Base-by-base conservation (phyloP, 352 stramenopile genomes). In the Phytopythium helicoides region DNA sequence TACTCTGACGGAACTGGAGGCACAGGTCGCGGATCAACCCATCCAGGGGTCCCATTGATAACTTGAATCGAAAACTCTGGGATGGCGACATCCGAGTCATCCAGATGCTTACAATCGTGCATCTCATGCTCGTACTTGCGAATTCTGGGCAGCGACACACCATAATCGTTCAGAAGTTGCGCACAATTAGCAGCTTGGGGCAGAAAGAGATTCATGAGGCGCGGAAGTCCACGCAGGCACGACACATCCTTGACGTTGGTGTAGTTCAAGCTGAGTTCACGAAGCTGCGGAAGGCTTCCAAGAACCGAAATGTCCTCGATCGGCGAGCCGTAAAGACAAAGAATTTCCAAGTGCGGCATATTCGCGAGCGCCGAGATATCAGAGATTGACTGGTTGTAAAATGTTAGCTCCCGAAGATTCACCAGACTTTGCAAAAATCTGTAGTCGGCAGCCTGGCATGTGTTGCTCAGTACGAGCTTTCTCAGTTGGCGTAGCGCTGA, bases 191-290 rank as follows among this genome's bases (percentile, higher is more conserved):
- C 23, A n/a, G 14, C 3, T 25, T 3, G 4, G 14, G 9, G 41
- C 12, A 47, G 21, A 14, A 19, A 21, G 8, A 47, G 10, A 23
- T 28, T 35, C 41, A 11, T 16, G 22, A 47, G 21, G 5, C n/a
- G 21, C 6, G 41, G 41, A 3, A 47, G 41, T 35, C 23, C 41
- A 22, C 41, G 23, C 41, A 47, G 41, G 31, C 41, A 34, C 15
- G 21, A 35, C 14, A 19, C 21, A 12, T 47, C 41, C 22, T 31
- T 47, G 5, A 47, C 41, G 3, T 47, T 47, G 8, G 41, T 35
- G 41, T 14, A n/a, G 19, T 35, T 4, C 10, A 47, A 19, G 11
- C 5, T 21, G 2, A 47, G 3, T 1, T 15, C n/a, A 14, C 6
- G 11, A 22, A 47, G 39, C 7, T 46, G 15, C 18, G 18, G 41